These are phyloP conservation scores for Coemansia asiatica DNA, from an alignment of 192 early-diverging fungal species.

Conservation along the genomic window DNA sequence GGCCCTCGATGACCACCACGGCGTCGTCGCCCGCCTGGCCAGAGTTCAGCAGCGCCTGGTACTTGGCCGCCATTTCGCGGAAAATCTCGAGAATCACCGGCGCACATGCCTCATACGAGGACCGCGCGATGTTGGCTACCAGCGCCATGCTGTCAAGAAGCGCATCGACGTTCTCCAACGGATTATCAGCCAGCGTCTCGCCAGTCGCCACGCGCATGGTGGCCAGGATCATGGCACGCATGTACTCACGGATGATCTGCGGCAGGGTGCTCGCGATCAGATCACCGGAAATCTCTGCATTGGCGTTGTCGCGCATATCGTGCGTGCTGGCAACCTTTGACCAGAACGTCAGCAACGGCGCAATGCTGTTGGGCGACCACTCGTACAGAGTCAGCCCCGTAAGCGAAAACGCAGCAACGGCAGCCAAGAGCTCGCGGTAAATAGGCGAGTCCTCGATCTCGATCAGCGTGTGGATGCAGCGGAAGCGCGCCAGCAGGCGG, in stretches of 20 bases:
- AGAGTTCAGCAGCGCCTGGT: constrained; percentile 53
- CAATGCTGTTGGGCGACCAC: constrained; percentile 73
- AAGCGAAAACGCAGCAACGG: constrained; percentile 28
- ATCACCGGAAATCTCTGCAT: constrained; percentile 32
- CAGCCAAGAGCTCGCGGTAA: constrained; percentile 55
- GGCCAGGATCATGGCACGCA: constrained; percentile 49
- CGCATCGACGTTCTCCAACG: constrained; percentile 55
- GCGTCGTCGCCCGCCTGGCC: constrained; percentile 50
- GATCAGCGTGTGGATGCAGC: constrained; percentile 74
- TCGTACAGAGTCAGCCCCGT: constrained; percentile 52
- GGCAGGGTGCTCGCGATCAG: constrained; percentile 40
- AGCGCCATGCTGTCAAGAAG: constrained; percentile 68
- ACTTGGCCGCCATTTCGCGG: constrained; percentile 63
- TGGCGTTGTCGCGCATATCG: constrained; percentile 39
- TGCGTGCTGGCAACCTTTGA: constrained; percentile 70
- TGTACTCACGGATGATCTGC: constrained; percentile 53
- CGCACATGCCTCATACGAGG: constrained; percentile 64
- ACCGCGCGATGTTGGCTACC: constrained; percentile 66
- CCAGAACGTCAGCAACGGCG: constrained; percentile 84
- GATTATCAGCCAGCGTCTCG: constrained; percentile 34
- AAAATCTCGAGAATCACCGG: constrained; percentile 55
- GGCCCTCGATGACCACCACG: constrained; percentile 57
- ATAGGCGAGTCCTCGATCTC: constrained; percentile 75
- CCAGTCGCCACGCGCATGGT: constrained; percentile 29
- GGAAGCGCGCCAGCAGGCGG: constrained; percentile 77